Percentiles rank a stretch among this genome's conserved stretches.
Evolutionary conservation across 306 rosid genomes (phyloP).

Genomic region (Lathyrus oleraceus): DNA sequence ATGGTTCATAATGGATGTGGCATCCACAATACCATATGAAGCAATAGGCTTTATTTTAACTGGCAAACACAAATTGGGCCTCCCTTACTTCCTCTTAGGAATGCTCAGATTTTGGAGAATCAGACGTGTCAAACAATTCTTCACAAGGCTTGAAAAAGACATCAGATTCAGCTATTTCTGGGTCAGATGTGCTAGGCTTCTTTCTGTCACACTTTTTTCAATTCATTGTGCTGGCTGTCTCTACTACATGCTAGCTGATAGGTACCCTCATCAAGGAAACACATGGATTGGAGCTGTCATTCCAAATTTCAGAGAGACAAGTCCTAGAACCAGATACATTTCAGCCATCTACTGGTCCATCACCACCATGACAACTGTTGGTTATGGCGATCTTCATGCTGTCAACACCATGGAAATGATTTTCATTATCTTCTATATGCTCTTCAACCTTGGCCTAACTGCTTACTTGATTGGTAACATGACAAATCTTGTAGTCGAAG

Average conservation of each 20-base stretch:
- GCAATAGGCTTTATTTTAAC: slow-evolving; percentile 50
- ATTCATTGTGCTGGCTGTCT: slow-evolving; percentile 88
- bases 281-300: slow-evolving; percentile 83
- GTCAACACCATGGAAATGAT: slow-evolving; percentile 79
- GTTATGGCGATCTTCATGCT: slow-evolving; percentile 94
- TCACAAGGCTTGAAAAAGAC: slow-evolving; percentile 88
- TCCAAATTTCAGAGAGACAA: slow-evolving; percentile 72
- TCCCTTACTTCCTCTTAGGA: slow-evolving; percentile 63
- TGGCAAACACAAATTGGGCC: slow-evolving; percentile 56
- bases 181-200: slow-evolving; percentile 80
- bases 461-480: slow-evolving; percentile 97
- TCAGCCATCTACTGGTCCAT: slow-evolving; percentile 90
- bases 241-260: slow-evolving; percentile 82
- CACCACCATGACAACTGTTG: slow-evolving; percentile 94
- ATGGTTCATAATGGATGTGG: slow-evolving; percentile 92
- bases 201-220: slow-evolving; percentile 64
- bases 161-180: slow-evolving; percentile 88
- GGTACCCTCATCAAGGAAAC: slow-evolving; percentile 62
- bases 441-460: slow-evolving; percentile 91
- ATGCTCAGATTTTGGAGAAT: slow-evolving; percentile 86
- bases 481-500: slow-evolving; percentile 94
- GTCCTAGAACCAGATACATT: slow-evolving; percentile 66
- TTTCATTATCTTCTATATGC: slow-evolving; percentile 86
- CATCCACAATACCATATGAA: slow-evolving; percentile 84
- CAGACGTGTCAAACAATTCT: slow-evolving; percentile 72